These are phyloP conservation scores for Phylloporus sp. DNA, from an alignment of 768 basidiomycete genomes.

Conservation along the genomic window DNA sequence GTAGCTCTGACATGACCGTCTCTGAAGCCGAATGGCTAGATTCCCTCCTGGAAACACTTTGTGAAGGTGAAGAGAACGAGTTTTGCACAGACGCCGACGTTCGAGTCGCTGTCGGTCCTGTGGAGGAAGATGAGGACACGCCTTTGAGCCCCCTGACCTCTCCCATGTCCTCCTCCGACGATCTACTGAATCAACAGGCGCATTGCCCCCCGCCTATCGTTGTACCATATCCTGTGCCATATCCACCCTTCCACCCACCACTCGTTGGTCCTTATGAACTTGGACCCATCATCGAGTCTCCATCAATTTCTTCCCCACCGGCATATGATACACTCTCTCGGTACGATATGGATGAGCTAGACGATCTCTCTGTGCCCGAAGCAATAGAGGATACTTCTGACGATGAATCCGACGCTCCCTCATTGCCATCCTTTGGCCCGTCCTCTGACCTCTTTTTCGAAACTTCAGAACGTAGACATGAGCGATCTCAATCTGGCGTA, in stretches of 20 bases:
- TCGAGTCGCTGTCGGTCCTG: constrained; percentile 42
- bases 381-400: constrained; percentile 82
- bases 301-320: constrained; percentile 36
- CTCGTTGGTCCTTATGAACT: constrained; percentile 50
- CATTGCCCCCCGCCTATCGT: constrained; percentile 45
- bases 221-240: constrained; percentile 58
- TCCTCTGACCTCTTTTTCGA: constrained; percentile 55
- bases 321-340: constrained; percentile 58
- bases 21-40: constrained; percentile 82
- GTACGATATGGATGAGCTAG: constrained; percentile 56
- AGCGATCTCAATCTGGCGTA: constrained; percentile 50
- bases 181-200: constrained; percentile 52
- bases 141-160: constrained; percentile 59
- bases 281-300: constrained; percentile 39
- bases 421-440: constrained; percentile 55
- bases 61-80: constrained; percentile 68
- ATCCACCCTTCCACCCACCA: constrained; percentile 58
- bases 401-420: constrained; percentile 72
- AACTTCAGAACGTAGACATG: constrained; percentile 46
- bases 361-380: constrained; percentile 69
- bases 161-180: constrained; percentile 75
- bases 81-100: constrained; percentile 41
- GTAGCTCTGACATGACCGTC: constrained; percentile 32
- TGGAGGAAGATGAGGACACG: constrained; percentile 56
- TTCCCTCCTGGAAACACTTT: constrained; percentile 68